Evolutionary conservation across 2,329 filamentous ascomycete species (phyloP).

Genomic region (Pseudopyrenochaeta lycopersici): DNA sequence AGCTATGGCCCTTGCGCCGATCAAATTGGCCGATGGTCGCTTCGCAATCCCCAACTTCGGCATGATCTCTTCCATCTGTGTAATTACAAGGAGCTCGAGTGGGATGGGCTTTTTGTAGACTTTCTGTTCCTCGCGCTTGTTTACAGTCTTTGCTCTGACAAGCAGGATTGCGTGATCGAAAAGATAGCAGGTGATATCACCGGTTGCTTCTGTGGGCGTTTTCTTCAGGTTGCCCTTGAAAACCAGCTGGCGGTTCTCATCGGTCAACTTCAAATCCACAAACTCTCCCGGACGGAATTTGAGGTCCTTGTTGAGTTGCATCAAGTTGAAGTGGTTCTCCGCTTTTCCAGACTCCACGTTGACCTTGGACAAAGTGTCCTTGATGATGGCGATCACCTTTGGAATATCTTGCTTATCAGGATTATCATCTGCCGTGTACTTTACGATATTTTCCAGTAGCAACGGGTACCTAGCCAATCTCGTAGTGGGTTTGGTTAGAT

Average conservation of each 20-base stretch:
- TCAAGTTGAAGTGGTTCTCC: constrained; percentile 95
- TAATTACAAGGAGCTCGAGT: constrained; percentile 88
- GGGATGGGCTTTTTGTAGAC: constrained; percentile 97
- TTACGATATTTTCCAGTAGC: constrained; percentile 88
- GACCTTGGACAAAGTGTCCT: constrained; percentile 85
- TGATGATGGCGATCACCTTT: constrained; percentile 85
- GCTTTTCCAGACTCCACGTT: constrained; percentile 96
- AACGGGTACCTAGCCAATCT: constrained; percentile 93
- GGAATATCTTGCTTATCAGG: constrained; percentile 93
- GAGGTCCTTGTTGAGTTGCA: constrained; percentile 88
- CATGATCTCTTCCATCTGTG: constrained; percentile 96
- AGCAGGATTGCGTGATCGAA: constrained; percentile 96
- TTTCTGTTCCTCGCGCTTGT: constrained; percentile 93
- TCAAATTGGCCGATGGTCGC: constrained; percentile 84
- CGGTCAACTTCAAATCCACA: constrained; percentile 92
- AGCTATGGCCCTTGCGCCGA: constrained; percentile 59
- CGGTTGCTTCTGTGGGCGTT: constrained; percentile 78
- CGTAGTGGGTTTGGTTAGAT: constrained; percentile 96
- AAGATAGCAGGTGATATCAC: constrained; percentile 92
- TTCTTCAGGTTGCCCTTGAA: constrained; percentile 97
- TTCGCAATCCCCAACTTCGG: constrained; percentile 82
- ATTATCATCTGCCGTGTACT: constrained; percentile 88
- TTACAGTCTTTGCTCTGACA: constrained; percentile 88
- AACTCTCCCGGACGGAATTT: constrained; percentile 90
- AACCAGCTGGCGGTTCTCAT: constrained; percentile 90